A percentile compares a stretch with the other conserved stretches of the same genome.
phyloP scores from a whole-genome alignment of 2,329 filamentous ascomycete genomes.

The Xylaria sp. region DNA sequence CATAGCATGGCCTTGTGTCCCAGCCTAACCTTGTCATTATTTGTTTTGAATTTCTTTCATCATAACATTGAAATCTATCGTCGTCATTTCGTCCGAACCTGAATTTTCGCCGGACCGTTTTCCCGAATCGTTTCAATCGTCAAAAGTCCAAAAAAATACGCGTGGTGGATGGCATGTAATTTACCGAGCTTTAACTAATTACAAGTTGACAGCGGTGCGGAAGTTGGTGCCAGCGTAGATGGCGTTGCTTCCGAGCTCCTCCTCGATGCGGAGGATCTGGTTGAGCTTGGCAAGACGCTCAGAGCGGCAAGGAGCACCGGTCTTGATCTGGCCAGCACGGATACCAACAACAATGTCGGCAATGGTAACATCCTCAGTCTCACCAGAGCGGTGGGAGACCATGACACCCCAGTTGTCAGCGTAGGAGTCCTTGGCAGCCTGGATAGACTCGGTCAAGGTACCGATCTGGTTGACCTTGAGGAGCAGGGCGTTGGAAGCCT shows the following conservation, averaged over 20 bases:
- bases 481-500: conserved; percentile 95
- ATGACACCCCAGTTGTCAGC: conserved; percentile 96
- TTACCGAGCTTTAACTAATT: conserved; percentile 36
- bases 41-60: conserved; percentile 19
- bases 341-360: conserved; percentile 97
- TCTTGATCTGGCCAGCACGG: conserved; percentile 97
- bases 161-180: conserved; percentile 3
- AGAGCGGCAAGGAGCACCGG: conserved; percentile 89
- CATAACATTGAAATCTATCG: conserved; percentile 24
- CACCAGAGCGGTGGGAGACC: conserved; percentile 98
- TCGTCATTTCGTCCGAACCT: conserved; percentile 26
- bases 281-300: conserved; percentile 99
- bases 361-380: conserved; percentile 99
- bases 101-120: conserved; percentile 24
- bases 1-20: conserved; percentile 3
- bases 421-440: conserved; percentile 98
- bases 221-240: conserved; percentile 90
- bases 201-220: conserved; percentile 85
- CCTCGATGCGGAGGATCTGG: conserved; percentile 99
- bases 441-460: conserved; percentile 96
- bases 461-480: conserved; percentile 99
- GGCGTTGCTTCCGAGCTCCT: conserved; percentile 90
- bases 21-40: conserved; percentile 14
- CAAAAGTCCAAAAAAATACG: conserved; percentile 19
- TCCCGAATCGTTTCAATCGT: conserved; percentile 27